Percentiles rank a stretch among this genome's conserved stretches.
phyloP scores from a whole-genome alignment of 2,329 filamentous ascomycete genomes.

The Colletotrichum tropicale region DNA sequence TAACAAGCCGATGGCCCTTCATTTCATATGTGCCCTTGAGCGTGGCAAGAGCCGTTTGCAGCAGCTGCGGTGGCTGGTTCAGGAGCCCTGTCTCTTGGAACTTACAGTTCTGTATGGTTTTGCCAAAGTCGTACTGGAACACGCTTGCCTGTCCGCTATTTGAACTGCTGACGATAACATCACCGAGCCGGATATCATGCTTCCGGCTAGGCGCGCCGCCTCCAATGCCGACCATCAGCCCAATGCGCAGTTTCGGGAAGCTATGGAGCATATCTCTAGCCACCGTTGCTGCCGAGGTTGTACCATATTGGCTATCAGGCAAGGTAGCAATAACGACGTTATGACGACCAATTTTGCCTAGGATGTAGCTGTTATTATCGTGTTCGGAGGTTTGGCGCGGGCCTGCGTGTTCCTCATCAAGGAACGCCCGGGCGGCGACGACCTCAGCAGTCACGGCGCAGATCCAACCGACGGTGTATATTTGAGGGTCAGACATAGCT shows the following conservation, averaged over 20 bases:
- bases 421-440: background rate
- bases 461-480: constrained; percentile 8
- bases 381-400: background rate
- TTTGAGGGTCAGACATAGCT: background rate
- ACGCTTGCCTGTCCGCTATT: background rate
- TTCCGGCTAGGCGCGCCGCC: background rate
- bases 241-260: constrained; percentile 1
- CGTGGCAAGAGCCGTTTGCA: no score
- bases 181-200: constrained; percentile 12
- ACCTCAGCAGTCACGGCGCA: background rate
- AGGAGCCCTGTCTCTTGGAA: background rate
- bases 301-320: constrained; percentile 30
- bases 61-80: background rate
- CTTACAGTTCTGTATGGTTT: background rate
- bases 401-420: background rate
- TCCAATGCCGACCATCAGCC: background rate
- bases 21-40: background rate
- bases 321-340: constrained; percentile 37
- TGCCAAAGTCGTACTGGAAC: constrained; percentile 20
- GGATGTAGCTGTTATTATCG: constrained; percentile 32
- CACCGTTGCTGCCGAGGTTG: constrained; percentile 22
- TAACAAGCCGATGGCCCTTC: background rate
- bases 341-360: constrained; percentile 34
- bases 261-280: background rate
- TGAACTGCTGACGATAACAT: constrained; percentile 11